Evolutionary conservation across 2,329 filamentous ascomycete genomes (phyloP).

Genomic region (Rosellinia necatrix): DNA sequence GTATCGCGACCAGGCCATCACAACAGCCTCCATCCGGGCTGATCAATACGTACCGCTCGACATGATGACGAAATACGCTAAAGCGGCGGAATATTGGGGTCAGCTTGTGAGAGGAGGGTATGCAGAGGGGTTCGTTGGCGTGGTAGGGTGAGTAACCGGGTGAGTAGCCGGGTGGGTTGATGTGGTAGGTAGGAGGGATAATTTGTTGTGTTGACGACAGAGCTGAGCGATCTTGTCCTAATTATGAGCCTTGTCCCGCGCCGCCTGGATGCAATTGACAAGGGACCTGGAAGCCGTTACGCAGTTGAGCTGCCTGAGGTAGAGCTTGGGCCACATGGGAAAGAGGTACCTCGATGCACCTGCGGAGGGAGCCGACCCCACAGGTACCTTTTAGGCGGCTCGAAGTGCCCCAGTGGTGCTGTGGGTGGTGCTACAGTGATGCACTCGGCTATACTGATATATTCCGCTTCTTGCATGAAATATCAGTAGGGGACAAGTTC

Average conservation of each 20-base stretch:
- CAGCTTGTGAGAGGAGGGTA: slow-evolving; percentile 1
- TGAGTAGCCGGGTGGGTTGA: slow-evolving; percentile 1
- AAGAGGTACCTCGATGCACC: too few relatives aligned
- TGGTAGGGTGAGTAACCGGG: too few relatives aligned
- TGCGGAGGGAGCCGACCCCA: too few relatives aligned
- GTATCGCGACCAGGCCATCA: slow-evolving; percentile 28
- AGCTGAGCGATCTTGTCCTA: slow-evolving; percentile 8
- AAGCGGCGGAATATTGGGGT: slow-evolving; percentile 12
- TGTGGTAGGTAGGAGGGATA: slow-evolving; percentile 2
- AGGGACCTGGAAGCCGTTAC: slow-evolving; percentile 31
- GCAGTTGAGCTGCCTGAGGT: slow-evolving; percentile 34
- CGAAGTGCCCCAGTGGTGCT: too few relatives aligned
- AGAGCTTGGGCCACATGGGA: slow-evolving; percentile 30
- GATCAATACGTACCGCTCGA: slow-evolving; percentile 47
- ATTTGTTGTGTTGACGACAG: slow-evolving; percentile 23
- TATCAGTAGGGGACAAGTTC: too few relatives aligned
- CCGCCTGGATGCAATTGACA: slow-evolving; percentile 14
- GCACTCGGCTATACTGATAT: too few relatives aligned
- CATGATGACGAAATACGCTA: slow-evolving; percentile 49
- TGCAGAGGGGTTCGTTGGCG: neutral
- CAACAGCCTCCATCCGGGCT: slow-evolving; percentile 12
- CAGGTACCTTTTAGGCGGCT: too few relatives aligned
- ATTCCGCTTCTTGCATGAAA: too few relatives aligned
- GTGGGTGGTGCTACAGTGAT: too few relatives aligned
- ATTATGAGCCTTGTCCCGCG: neutral